Conservation (phyloP, 1,139 yeast species). For the Insectozyma bohioensis region DNA sequence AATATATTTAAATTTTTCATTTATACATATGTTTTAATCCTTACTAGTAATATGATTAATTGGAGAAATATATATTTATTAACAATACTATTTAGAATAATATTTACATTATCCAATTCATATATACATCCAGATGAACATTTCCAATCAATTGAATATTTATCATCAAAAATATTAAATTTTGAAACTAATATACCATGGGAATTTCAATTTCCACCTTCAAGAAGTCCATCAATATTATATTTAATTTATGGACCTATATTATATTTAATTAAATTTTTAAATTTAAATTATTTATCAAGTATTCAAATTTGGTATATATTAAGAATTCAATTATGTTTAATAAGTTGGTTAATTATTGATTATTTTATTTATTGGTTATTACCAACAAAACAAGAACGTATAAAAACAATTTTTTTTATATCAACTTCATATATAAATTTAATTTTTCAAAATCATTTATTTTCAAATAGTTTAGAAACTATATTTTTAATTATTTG, state of each 20-base stretch:
- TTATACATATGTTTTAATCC: too few relatives aligned
- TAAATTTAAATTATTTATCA: conserved; percentile 21
- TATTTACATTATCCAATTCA: conserved; percentile 68
- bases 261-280: conserved; percentile 28
- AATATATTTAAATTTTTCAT: too few relatives aligned
- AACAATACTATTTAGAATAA: conserved; percentile 50
- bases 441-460: conserved; percentile 78
- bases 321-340: conserved; percentile 56
- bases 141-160: conserved; percentile 80
- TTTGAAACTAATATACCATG: conserved; percentile 64
- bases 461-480: conserved; percentile 86
- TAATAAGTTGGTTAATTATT: conserved; percentile 57
- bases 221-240: conserved; percentile 73
- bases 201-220: conserved; percentile 74
- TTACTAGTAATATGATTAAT: conserved; percentile 19
- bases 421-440: conserved; percentile 78
- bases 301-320: conserved; percentile 56
- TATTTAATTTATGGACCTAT: conserved; percentile 72
- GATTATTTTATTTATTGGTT: conserved; percentile 52
- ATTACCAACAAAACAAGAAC: conserved; percentile 59
- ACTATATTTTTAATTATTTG: conserved; percentile 63
- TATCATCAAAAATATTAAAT: conserved; percentile 51
- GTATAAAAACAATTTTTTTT: conserved; percentile 63
- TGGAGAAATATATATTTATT: conserved; percentile 50
- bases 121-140: conserved; percentile 98